phyloP scores from a whole-genome alignment of 768 basidiomycete genomes.

The Cubamyces lactineus region DNA sequence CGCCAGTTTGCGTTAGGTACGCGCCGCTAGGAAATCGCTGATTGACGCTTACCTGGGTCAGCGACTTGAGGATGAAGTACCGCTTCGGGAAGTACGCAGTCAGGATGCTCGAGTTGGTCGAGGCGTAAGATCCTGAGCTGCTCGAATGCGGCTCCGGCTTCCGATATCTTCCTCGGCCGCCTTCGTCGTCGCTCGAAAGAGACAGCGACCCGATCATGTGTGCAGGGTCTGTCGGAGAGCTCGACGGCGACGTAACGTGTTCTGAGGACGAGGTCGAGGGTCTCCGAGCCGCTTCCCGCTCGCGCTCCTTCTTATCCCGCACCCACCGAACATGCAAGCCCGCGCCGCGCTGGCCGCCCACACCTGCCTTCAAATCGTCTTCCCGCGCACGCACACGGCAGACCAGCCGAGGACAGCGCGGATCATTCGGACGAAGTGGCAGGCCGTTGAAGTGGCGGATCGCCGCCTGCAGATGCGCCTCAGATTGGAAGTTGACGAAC shows the following conservation, averaged over 20 bases:
- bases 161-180: constrained; percentile 13
- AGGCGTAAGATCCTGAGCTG: constrained; percentile 72
- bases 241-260: constrained; percentile 22
- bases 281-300: constrained; percentile 26
- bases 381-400: constrained; percentile 81
- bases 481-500: constrained; percentile 84
- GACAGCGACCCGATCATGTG: constrained; percentile 38
- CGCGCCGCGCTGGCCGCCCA: constrained; percentile 86
- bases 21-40: not conserved
- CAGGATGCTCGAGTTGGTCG: constrained; percentile 84
- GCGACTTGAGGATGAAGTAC: constrained; percentile 91
- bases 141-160: constrained; percentile 44
- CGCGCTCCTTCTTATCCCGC: constrained; percentile 57
- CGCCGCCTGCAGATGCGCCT: constrained; percentile 63
- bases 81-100: constrained; percentile 77
- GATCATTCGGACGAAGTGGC: constrained; percentile 69
- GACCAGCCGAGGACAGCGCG: constrained; percentile 75
- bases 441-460: constrained; percentile 75
- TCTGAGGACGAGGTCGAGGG: constrained; percentile 30
- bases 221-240: constrained; percentile 28
- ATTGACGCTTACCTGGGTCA: constrained; percentile 60
- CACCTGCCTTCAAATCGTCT: constrained; percentile 87
- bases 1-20: not conserved
- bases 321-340: constrained; percentile 86
- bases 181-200: constrained; percentile 45